Evolutionary conservation across 129 eudicot species (phyloP).

Genomic region (Flaveria robusta): DNA sequence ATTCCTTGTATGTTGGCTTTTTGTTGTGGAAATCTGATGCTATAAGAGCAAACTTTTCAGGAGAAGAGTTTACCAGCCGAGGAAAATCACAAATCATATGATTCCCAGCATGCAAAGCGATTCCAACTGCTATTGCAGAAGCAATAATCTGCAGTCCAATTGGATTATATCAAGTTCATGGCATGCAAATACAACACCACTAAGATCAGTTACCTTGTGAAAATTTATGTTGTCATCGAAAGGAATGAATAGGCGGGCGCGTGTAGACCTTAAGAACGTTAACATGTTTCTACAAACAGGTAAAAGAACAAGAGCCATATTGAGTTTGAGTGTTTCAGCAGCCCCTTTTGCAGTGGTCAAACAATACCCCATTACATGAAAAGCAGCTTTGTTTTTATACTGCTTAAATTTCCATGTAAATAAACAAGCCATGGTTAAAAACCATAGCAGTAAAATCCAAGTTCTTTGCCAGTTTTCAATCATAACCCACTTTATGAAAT

Average conservation of each 20-base stretch:
- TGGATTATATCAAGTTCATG: constrained; percentile 11
- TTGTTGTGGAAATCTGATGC: constrained; percentile 68
- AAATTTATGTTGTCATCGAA: constrained; percentile 91
- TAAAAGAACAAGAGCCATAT: constrained; percentile 92
- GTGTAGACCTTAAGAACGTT: constrained; percentile 78
- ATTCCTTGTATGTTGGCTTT: constrained; percentile 60
- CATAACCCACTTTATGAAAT: constrained; percentile 41
- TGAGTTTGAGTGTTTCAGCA: constrained; percentile 90
- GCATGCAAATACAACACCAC: too few species aligned
- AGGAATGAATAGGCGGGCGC: constrained; percentile 72
- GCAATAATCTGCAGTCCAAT: constrained; percentile 64
- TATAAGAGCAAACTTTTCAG: constrained; percentile 63
- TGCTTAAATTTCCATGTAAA: constrained; percentile 88
- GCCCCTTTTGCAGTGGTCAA: constrained; percentile 94
- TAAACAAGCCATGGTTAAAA: constrained; percentile 64
- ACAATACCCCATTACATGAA: constrained; percentile 93
- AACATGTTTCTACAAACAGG: constrained; percentile 86
- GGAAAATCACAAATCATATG: constrained; percentile 93
- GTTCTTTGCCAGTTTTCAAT: constrained; percentile 87
- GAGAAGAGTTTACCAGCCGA: constrained; percentile 64
- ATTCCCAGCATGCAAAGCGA: constrained; percentile 70
- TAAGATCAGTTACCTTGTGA: constrained; percentile 61
- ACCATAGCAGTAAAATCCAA: constrained; percentile 80
- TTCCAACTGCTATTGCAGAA: constrained; percentile 72
- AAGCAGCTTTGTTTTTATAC: constrained; percentile 65